Base-by-base conservation (phyloP, 108 stramenopile species). In the Cyclotella atomus region DNA sequence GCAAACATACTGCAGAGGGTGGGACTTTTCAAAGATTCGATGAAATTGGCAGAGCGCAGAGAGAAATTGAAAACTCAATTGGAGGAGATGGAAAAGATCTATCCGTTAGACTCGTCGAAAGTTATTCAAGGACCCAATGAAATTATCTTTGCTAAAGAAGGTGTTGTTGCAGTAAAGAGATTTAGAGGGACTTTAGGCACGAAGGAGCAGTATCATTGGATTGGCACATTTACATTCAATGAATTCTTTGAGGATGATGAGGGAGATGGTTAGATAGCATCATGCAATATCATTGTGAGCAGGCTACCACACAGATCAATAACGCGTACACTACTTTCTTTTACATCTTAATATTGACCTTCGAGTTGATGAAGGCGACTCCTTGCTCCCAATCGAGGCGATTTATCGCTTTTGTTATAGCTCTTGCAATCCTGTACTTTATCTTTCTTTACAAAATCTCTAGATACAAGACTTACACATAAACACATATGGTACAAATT, bases 181-280 rank as follows among this genome's bases (percentile, higher is more conserved):
- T 59, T 73, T 19, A 38, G 78, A 68, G 78, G 78, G 17, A 66
- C 78, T 23, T 54, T 79, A 73, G 78, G 67, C 24, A 79, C 72
- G 24, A 64, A 38, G 35, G 78, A 79, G 32, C 78, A 79, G 15
- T 79, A 79, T 59, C 78, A 79, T 50, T 74, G 78, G 78, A 53
- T 79, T 25, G 78, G 78, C 4, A 79, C 72, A 7, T 79, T 79
- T 68, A 28, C 45, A 0, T 73, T 59, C 56, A 56, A 65, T 49
- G 78, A 79, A 29, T 79, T 79, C 66, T 79, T 79, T 74, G 78
- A 79, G 32, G 78, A 79, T 61, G 53, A 68, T 0, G 69, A 70
- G 0, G 76, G 64, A 25, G 5, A 19, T 4, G n/a, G n/a, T 17
- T n/a, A 17, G n/a, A 49, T 49, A n/a, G n/a, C n/a, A n/a, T n/a